Conservation (phyloP, 78 protist species). For the Fonticula alba region DNA sequence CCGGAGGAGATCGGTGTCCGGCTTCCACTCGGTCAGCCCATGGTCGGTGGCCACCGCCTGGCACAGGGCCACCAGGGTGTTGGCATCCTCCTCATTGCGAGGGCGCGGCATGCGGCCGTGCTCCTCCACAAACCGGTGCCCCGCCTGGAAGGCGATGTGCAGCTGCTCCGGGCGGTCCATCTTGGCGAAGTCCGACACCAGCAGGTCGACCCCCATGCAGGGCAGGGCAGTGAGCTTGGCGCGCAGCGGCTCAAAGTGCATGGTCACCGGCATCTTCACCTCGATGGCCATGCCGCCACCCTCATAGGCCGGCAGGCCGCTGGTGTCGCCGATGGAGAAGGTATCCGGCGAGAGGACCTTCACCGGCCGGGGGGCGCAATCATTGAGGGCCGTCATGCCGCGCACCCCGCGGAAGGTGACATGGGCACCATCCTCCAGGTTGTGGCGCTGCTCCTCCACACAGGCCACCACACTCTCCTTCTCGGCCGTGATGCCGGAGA, state of each 20-base stretch:
- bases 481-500: slow-evolving; percentile 33
- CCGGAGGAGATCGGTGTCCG: neutral
- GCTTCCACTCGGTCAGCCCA: too few relatives aligned
- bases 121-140: slow-evolving; percentile 13
- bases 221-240: too few relatives aligned
- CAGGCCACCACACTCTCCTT: slow-evolving; percentile 44
- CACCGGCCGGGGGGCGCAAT: slow-evolving; percentile 11
- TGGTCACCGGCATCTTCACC: slow-evolving; percentile 56
- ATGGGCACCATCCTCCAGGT: slow-evolving; percentile 57
- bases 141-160: slow-evolving; percentile 47
- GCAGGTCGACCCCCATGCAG: slow-evolving; percentile 32
- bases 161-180: slow-evolving; percentile 32
- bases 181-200: slow-evolving; percentile 55
- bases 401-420: slow-evolving; percentile 61
- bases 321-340: slow-evolving; percentile 62
- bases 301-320: slow-evolving; percentile 16
- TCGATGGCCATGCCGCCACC: slow-evolving; percentile 68
- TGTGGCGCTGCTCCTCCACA: slow-evolving; percentile 56
- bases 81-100: slow-evolving; percentile 18
- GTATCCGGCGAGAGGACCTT: slow-evolving; percentile 10
- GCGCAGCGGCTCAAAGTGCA: slow-evolving; percentile 25
- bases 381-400: slow-evolving; percentile 77
- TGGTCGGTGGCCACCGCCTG: neutral
- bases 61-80: neutral
- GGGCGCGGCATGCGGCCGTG: slow-evolving; percentile 36